These are phyloP conservation scores for Aspergillus tubingensis DNA, from an alignment of 2,329 filamentous ascomycete species.

Conservation along the genomic window DNA sequence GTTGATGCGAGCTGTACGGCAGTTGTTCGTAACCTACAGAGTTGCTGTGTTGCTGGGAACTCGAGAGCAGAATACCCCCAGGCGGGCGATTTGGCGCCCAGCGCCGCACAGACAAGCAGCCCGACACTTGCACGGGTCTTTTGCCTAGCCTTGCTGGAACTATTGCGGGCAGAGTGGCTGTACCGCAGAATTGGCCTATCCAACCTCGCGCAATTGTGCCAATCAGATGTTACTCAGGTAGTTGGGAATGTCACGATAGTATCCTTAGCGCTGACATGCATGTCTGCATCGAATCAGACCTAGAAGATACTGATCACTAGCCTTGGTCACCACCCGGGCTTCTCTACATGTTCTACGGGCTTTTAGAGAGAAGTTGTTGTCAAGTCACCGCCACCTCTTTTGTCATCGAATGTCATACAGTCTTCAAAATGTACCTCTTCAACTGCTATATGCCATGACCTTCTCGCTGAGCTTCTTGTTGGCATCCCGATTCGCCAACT, in stretches of 20 bases:
- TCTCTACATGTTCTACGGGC: neutral
- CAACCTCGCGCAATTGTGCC: neutral
- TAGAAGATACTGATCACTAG: neutral
- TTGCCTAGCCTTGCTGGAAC: neutral
- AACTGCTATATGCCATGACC: neutral
- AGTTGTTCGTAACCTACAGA: too few species aligned
- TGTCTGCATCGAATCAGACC: neutral
- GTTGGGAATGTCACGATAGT: neutral
- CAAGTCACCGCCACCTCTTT: neutral
- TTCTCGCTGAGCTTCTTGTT: neutral
- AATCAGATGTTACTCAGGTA: neutral
- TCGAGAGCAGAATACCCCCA: too few species aligned
- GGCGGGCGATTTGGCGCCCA: too few species aligned
- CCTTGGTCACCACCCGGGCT: neutral
- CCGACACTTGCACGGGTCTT: neutral
- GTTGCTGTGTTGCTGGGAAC: too few species aligned
- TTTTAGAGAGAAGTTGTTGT: neutral
- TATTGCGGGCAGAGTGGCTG: neutral
- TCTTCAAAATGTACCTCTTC: too few species aligned
- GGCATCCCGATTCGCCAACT: too few species aligned
- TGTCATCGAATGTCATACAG: too few species aligned
- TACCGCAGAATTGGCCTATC: neutral
- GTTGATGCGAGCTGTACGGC: too few species aligned
- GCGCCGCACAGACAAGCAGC: too few species aligned
- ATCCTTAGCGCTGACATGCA: neutral